phyloP scores from a whole-genome alignment of 805 yeast species.

The Yueomyces sp. region DNA sequence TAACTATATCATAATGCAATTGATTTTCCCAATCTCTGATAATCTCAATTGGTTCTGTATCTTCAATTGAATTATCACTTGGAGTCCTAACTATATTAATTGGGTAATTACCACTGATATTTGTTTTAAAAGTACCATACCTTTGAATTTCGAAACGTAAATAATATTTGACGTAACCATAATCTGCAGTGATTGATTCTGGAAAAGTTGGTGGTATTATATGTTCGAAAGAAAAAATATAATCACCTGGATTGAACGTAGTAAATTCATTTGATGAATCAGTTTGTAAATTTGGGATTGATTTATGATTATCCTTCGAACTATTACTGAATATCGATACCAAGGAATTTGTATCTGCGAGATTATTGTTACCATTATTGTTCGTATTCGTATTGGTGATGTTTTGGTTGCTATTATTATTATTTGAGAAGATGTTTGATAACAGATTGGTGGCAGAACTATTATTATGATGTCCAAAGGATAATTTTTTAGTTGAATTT shows the following conservation, averaged over 20 bases:
- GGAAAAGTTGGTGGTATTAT: conserved; percentile 73
- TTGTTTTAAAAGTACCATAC: conserved; percentile 75
- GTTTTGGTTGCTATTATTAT: too few species aligned
- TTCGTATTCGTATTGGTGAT: background rate
- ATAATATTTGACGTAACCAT: conserved; percentile 64
- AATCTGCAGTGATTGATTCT: conserved; percentile 63
- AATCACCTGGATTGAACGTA: conserved; percentile 74
- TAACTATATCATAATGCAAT: conserved; percentile 75
- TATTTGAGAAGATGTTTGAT: background rate
- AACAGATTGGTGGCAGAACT: background rate
- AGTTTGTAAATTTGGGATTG: too few species aligned
- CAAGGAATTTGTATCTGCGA: background rate
- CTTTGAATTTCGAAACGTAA: conserved; percentile 63
- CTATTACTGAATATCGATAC: too few species aligned
- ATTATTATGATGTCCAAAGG: background rate
- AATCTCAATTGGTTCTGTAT: conserved; percentile 85
- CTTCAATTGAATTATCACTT: conserved; percentile 67
- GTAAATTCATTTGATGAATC: background rate
- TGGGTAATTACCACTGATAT: conserved; percentile 48
- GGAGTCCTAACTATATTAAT: conserved; percentile 64
- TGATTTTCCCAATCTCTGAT: conserved; percentile 90
- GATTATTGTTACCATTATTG: background rate
- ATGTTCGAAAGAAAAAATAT: conserved; percentile 83
- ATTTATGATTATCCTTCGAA: too few species aligned
- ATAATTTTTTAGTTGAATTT: background rate